phyloP scores from a whole-genome alignment of 2,329 filamentous ascomycete genomes.

The Xylaria sp. region DNA sequence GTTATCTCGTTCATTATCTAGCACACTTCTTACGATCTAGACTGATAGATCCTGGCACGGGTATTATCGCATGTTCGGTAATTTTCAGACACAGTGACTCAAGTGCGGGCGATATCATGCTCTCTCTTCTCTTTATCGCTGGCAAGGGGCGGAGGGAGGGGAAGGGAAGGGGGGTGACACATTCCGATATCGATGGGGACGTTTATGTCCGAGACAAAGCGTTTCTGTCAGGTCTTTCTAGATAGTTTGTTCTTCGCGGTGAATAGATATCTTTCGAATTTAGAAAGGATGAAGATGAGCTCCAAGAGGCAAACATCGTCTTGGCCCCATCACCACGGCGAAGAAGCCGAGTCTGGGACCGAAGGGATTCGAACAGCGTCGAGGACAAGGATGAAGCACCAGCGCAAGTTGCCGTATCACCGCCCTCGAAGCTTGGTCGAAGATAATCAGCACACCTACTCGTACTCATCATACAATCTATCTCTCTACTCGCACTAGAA shows the following conservation, averaged over 20 bases:
- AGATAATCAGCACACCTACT: neutral
- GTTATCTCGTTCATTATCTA: too few relatives aligned
- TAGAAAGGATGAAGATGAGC: neutral
- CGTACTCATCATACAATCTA: too few relatives aligned
- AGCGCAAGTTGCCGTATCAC: neutral
- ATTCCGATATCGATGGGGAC: conserved; percentile 10
- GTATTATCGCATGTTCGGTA: too few relatives aligned
- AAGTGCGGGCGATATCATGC: neutral
- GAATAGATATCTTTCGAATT: too few relatives aligned
- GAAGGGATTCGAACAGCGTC: conserved; percentile 4
- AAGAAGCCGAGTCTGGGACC: neutral
- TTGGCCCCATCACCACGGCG: neutral
- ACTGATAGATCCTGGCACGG: too few relatives aligned
- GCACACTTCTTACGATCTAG: too few relatives aligned
- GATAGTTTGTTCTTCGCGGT: neutral
- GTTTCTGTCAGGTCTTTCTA: neutral
- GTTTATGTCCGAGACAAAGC: conserved; percentile 14
- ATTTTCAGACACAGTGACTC: too few relatives aligned
- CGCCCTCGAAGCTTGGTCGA: neutral
- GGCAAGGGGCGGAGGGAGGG: neutral
- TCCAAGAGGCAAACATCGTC: neutral
- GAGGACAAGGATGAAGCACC: neutral
- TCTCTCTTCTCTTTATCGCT: neutral
- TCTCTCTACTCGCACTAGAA: neutral
- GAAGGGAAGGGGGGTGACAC: neutral